These are phyloP conservation scores for Blumeriella jaapii DNA, from an alignment of 2,329 filamentous ascomycete species.

Conservation along the genomic window DNA sequence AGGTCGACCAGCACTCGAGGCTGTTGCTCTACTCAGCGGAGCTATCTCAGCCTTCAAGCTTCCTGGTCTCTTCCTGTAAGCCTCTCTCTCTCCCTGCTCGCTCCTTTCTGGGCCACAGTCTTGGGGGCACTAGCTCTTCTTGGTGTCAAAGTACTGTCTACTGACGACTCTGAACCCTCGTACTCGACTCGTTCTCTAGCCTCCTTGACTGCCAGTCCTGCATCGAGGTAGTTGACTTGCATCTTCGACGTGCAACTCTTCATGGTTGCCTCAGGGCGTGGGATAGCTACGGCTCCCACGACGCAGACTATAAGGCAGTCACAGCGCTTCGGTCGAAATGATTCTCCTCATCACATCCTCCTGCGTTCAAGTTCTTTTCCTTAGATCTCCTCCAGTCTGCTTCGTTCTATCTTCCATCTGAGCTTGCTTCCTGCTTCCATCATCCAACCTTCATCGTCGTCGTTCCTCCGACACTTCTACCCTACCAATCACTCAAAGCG, in stretches of 20 bases:
- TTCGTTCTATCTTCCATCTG: constrained; percentile 17
- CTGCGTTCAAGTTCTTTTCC: constrained; percentile 18
- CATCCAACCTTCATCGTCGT: too few relatives aligned
- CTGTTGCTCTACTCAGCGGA: constrained; percentile 18
- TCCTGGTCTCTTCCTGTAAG: constrained; percentile 9
- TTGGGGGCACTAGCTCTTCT: constrained; percentile 1
- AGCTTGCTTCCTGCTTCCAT: constrained; percentile 12
- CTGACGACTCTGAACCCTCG: constrained; percentile 14
- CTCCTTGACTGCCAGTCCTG: constrained; percentile 19
- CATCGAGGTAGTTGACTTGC: constrained; percentile 21
- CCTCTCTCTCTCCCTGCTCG: constrained; percentile 12
- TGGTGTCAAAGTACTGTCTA: constrained; percentile 5
- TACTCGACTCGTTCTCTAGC: constrained; percentile 19
- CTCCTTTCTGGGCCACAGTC: too few relatives aligned
- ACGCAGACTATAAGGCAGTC: constrained; percentile 26
- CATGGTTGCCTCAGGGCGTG: constrained; percentile 23
- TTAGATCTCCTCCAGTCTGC: constrained; percentile 23
- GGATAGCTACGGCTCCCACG: constrained; percentile 9
- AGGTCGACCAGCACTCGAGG: too few relatives aligned
- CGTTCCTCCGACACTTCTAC: constrained; percentile 3
- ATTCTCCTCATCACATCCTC: constrained; percentile 23
- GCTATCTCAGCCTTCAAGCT: constrained; percentile 23
- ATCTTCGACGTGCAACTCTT: constrained; percentile 16
- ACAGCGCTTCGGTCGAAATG: constrained; percentile 22
- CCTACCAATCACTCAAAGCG: constrained; percentile 10